A percentile compares a stretch with the other conserved stretches of the same genome.
Evolutionary conservation across 139 green algal species (phyloP).

Genomic region (Closterium sp.): DNA sequence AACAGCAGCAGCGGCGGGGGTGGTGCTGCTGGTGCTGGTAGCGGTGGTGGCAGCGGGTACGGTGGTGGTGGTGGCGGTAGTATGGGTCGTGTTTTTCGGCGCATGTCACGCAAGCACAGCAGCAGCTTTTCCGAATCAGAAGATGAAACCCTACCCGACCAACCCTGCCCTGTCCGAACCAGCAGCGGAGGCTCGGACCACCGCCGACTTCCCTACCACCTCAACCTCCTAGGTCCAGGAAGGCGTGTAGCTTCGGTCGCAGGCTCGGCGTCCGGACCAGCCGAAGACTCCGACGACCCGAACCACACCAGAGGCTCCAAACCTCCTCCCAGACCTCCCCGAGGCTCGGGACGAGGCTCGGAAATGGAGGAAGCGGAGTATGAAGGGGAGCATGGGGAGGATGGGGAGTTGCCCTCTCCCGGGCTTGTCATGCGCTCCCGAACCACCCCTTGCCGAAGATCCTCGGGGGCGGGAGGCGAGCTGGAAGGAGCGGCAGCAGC

Average conservation of each 20-base stretch:
- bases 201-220: neutral
- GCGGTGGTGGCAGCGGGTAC: neutral
- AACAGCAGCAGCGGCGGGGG: neutral
- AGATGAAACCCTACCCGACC: neutral
- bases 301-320: neutral
- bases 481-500: neutral
- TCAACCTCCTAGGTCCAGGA: neutral
- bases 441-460: neutral
- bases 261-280: neutral
- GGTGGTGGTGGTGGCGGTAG: neutral
- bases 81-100: neutral
- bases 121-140: neutral
- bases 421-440: neutral
- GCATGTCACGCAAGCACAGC: neutral
- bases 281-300: neutral
- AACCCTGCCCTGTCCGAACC: neutral
- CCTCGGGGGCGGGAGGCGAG: neutral
- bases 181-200: neutral
- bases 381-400: neutral
- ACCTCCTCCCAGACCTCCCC: neutral
- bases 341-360: neutral
- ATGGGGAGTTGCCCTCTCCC: neutral
- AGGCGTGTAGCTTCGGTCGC: neutral
- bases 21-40: neutral
- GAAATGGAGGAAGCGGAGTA: neutral